A percentile compares a stretch with the other conserved stretches of the same genome.
Evolutionary conservation across 2,329 filamentous ascomycete genomes (phyloP).

Genomic region (Aureobasidium melanogenum): DNA sequence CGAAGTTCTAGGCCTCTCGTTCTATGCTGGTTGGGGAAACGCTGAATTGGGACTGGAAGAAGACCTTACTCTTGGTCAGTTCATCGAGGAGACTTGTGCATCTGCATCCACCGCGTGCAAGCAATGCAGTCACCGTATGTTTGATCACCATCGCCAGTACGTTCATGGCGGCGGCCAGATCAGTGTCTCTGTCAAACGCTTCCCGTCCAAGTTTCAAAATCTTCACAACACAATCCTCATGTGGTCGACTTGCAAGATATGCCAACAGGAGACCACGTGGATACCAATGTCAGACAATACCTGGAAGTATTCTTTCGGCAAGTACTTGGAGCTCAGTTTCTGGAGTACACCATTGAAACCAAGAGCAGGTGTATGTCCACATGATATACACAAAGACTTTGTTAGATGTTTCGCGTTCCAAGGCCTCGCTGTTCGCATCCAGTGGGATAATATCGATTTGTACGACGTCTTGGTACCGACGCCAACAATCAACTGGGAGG

Average conservation of each 20-base stretch:
- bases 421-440: slow-evolving; percentile 76
- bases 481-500: slow-evolving; percentile 90
- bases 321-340: slow-evolving; percentile 95
- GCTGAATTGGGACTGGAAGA: slow-evolving; percentile 60
- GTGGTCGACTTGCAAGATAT: slow-evolving; percentile 95
- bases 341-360: slow-evolving; percentile 80
- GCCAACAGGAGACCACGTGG: slow-evolving; percentile 80
- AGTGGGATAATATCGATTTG: slow-evolving; percentile 86
- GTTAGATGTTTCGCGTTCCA: slow-evolving; percentile 86
- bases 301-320: slow-evolving; percentile 97
- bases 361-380: slow-evolving; percentile 67
- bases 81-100: slow-evolving; percentile 81
- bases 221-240: slow-evolving; percentile 75
- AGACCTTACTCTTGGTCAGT: slow-evolving; percentile 89
- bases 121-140: slow-evolving; percentile 79
- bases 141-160: slow-evolving; percentile 90
- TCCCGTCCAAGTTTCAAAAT: slow-evolving; percentile 55
- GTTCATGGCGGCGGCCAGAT: slow-evolving; percentile 93
- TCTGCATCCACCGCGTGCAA: slow-evolving; percentile 69
- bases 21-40: slow-evolving; percentile 79
- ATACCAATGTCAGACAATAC: slow-evolving; percentile 88
- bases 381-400: slow-evolving; percentile 88
- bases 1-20: slow-evolving; percentile 79
- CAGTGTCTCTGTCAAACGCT: slow-evolving; percentile 78
- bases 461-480: slow-evolving; percentile 91